These are phyloP conservation scores for Rhynchosporium secalis DNA, from an alignment of 2,329 filamentous ascomycete species.

Conservation along the genomic window DNA sequence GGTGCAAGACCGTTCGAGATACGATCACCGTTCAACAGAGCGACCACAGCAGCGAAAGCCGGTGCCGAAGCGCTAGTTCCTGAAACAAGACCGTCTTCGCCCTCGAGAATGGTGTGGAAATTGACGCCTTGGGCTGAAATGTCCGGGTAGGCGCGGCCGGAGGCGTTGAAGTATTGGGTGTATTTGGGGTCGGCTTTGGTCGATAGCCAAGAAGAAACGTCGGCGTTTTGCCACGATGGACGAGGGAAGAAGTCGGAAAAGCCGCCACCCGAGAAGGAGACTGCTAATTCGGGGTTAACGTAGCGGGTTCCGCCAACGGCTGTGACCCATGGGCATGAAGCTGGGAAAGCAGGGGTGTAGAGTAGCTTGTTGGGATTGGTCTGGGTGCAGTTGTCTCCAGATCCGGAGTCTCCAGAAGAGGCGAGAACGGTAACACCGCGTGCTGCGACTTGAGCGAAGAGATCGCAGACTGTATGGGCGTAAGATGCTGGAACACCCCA, in stretches of 20 bases:
- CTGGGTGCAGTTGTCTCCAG: constrained; percentile 50
- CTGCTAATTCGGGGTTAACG: constrained; percentile 28
- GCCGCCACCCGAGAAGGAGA: constrained; percentile 46
- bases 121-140: constrained; percentile 52
- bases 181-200: constrained; percentile 43
- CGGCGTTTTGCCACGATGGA: constrained; percentile 48
- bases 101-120: constrained; percentile 42
- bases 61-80: constrained; percentile 54
- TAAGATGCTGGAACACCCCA: constrained; percentile 61
- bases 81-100: constrained; percentile 15
- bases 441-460: constrained; percentile 62
- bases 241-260: constrained; percentile 52
- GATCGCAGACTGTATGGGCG: constrained; percentile 58
- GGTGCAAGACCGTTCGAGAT: constrained; percentile 35
- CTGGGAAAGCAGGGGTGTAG: constrained; percentile 63
- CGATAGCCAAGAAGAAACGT: constrained; percentile 44
- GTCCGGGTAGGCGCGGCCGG: constrained; percentile 54
- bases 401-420: constrained; percentile 56
- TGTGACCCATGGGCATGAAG: constrained; percentile 66
- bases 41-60: constrained; percentile 56
- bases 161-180: constrained; percentile 45
- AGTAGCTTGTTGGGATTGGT: constrained; percentile 55
- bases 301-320: constrained; percentile 55
- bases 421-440: constrained; percentile 63
- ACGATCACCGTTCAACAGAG: constrained; percentile 58